A percentile compares a stretch with the other conserved stretches of the same genome.
Conservation (phyloP, 2,329 filamentous ascomycete species). For the Cladosporium cucumerinum region DNA sequence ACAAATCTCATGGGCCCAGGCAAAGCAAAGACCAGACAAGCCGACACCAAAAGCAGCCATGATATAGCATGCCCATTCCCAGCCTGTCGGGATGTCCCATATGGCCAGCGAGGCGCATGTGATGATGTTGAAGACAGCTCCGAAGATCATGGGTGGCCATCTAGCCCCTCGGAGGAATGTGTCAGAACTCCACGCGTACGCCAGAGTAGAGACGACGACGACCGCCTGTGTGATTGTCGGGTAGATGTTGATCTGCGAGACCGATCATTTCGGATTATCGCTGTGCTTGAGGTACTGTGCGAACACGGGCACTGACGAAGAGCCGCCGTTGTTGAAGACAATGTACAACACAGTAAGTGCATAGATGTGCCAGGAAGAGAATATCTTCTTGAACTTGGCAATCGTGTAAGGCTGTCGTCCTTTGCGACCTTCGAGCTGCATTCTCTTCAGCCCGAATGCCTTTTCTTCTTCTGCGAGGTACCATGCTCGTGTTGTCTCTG, state of each 20-base stretch:
- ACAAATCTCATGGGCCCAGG: slow-evolving; percentile 51
- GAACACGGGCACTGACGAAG: slow-evolving; percentile 56
- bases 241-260: slow-evolving; percentile 56
- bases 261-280: slow-evolving; percentile 42
- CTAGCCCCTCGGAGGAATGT: slow-evolving; percentile 51
- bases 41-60: slow-evolving; percentile 30
- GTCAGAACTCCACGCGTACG: slow-evolving; percentile 66
- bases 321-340: slow-evolving; percentile 60
- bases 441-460: slow-evolving; percentile 45
- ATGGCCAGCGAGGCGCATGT: slow-evolving; percentile 51
- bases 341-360: slow-evolving; percentile 57
- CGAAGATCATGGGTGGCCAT: slow-evolving; percentile 58
- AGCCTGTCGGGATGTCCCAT: slow-evolving; percentile 30
- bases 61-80: slow-evolving; percentile 35
- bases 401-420: slow-evolving; percentile 43
- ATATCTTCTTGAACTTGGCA: slow-evolving; percentile 49
- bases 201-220: slow-evolving; percentile 57
- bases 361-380: slow-evolving; percentile 64
- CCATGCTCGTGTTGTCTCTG: slow-evolving; percentile 1
- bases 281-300: slow-evolving; percentile 41
- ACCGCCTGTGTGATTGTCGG: slow-evolving; percentile 51
- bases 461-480: slow-evolving; percentile 26
- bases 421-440: slow-evolving; percentile 49
- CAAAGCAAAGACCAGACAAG: slow-evolving; percentile 34
- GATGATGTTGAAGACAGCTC: slow-evolving; percentile 45